These are phyloP conservation scores for Tolypocladium nubicola DNA, from an alignment of 2,329 filamentous ascomycete genomes.

Conservation along the genomic window DNA sequence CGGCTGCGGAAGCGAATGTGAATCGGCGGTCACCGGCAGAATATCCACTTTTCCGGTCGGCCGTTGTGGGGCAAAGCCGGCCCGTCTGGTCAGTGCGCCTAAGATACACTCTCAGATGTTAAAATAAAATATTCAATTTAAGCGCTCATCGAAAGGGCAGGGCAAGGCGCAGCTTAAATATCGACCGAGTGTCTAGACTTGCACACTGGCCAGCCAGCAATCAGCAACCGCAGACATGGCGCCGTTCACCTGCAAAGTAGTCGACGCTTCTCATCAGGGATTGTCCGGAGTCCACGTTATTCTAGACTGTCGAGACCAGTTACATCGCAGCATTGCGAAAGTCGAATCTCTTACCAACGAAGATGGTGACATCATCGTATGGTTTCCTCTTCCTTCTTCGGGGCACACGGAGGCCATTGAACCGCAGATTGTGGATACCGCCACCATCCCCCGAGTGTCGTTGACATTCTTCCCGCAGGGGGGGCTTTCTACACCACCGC, in stretches of 20 bases:
- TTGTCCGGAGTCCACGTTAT: slow-evolving; percentile 1
- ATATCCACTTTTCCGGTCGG: not conserved
- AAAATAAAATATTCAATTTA: not conserved
- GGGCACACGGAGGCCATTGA: not conserved
- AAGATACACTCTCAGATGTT: too few species aligned
- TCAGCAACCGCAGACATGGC: not conserved
- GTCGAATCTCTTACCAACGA: slow-evolving; percentile 1
- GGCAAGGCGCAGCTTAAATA: not conserved
- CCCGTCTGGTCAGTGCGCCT: too few species aligned
- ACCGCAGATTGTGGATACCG: slow-evolving; percentile 2
- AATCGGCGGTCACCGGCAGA: not conserved
- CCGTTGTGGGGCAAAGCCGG: too few species aligned
- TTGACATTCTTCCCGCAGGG: slow-evolving; percentile 1
- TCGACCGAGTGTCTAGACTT: not conserved
- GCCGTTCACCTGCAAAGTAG: not conserved
- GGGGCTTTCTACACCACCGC: not conserved
- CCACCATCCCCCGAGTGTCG: not conserved
- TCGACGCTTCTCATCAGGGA: not conserved
- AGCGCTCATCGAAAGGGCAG: too few species aligned
- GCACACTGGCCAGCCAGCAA: not conserved
- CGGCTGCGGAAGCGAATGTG: not conserved
- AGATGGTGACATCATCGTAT: slow-evolving; percentile 1
- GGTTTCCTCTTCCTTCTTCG: not conserved
- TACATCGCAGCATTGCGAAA: not conserved
- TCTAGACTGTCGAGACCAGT: slow-evolving; percentile 1